phyloP scores from a whole-genome alignment of 2,329 filamentous ascomycete species.

The Zopfia rhizophila region DNA sequence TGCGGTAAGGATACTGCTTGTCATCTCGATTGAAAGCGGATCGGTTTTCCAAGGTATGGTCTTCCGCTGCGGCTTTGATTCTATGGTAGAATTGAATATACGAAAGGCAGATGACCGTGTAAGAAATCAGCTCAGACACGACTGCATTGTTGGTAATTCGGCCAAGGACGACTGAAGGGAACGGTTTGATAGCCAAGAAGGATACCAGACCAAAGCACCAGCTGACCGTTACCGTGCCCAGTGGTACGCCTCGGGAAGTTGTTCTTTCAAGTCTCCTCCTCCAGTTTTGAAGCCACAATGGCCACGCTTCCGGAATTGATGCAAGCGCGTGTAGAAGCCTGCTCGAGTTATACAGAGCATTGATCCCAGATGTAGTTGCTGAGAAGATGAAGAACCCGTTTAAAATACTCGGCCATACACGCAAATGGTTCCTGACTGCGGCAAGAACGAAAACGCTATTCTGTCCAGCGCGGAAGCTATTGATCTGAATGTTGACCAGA shows the following conservation, averaged over 20 bases:
- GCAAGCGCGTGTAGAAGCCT: slow-evolving; percentile 58
- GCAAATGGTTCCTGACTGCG: slow-evolving; percentile 52
- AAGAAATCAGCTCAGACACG: slow-evolving; percentile 51
- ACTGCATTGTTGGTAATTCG: slow-evolving; percentile 49
- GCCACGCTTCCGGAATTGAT: slow-evolving; percentile 53
- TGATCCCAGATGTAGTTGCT: slow-evolving; percentile 55
- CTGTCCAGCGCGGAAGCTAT: slow-evolving; percentile 41
- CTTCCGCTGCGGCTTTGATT: slow-evolving; percentile 36
- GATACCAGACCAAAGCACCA: slow-evolving; percentile 53
- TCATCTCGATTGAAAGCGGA: slow-evolving; percentile 39
- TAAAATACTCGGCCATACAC: slow-evolving; percentile 54
- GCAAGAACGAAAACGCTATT: slow-evolving; percentile 55
- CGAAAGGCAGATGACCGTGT: slow-evolving; percentile 44
- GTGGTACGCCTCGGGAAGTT: slow-evolving; percentile 49
- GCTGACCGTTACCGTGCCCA: slow-evolving; percentile 50
- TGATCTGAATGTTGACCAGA: slow-evolving; percentile 39
- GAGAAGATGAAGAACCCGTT: slow-evolving; percentile 60
- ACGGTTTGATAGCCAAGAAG: slow-evolving; percentile 47
- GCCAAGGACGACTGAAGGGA: slow-evolving; percentile 39
- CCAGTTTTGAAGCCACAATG: slow-evolving; percentile 46
- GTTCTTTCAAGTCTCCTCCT: slow-evolving; percentile 49
- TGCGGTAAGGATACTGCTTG: slow-evolving; percentile 41
- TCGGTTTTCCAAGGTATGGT: slow-evolving; percentile 37
- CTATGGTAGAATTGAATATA: slow-evolving; percentile 47
- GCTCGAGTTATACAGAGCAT: slow-evolving; percentile 56